These are phyloP conservation scores for Perilla frutescens DNA, from an alignment of 257 asterid species.

Conservation along the genomic window DNA sequence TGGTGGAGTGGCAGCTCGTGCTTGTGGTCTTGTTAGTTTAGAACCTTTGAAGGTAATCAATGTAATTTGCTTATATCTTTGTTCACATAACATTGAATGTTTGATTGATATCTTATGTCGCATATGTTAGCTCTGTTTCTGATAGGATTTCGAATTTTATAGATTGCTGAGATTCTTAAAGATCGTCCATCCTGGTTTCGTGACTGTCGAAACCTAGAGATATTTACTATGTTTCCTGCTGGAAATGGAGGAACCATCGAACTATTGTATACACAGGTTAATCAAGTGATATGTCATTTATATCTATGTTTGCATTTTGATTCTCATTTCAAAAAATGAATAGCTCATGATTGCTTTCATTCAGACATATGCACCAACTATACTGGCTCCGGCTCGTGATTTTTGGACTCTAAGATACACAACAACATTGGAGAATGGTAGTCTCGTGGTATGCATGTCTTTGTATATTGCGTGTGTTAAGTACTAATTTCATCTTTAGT, in stretches of 20 bases:
- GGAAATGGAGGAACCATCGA: constrained; percentile 91
- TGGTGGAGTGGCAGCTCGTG: constrained; percentile 97
- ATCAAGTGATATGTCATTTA: neutral
- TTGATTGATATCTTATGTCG: neutral
- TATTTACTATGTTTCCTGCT: constrained; percentile 77
- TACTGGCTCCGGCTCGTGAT: constrained; percentile 89
- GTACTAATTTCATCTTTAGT: neutral
- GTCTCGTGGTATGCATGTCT: constrained; percentile 73
- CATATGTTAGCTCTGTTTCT: constrained; percentile 3
- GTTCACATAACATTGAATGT: neutral
- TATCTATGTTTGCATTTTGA: neutral
- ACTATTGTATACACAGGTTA: constrained; percentile 78
- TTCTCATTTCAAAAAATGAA: neutral
- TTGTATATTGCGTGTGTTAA: constrained; percentile 4
- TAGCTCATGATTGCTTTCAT: constrained; percentile 43
- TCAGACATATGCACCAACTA: constrained; percentile 87
- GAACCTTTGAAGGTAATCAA: constrained; percentile 81
- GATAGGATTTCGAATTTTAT: constrained; percentile 23
- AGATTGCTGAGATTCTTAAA: constrained; percentile 93
- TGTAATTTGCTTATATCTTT: neutral
- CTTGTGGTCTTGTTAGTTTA: constrained; percentile 91
- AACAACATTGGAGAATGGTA: constrained; percentile 77
- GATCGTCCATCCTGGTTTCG: constrained; percentile 91
- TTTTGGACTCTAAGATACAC: constrained; percentile 97
- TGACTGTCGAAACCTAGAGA: constrained; percentile 83